Evolutionary conservation across 129 eudicot species (phyloP).

Genomic region (Lactuca saligna): DNA sequence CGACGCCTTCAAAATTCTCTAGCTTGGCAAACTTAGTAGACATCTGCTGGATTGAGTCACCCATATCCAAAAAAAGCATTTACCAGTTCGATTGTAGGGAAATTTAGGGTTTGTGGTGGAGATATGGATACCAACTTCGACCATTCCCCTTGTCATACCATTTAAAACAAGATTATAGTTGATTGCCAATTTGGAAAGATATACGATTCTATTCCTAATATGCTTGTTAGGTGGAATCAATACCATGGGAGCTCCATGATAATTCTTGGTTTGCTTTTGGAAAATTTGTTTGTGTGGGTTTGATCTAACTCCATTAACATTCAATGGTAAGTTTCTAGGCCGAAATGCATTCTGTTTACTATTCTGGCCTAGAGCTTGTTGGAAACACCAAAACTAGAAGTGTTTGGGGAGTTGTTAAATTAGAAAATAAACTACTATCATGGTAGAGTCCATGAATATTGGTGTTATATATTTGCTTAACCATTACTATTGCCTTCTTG

Average conservation of each 20-base stretch:
- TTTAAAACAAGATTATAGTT: slow-evolving; percentile 43
- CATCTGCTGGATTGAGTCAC: no score
- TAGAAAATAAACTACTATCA: slow-evolving; percentile 48
- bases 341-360: slow-evolving; percentile 47
- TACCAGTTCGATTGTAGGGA: no score
- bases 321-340: slow-evolving; percentile 54
- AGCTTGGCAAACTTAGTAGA: no score
- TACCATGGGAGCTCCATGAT: slow-evolving; percentile 14
- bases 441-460: slow-evolving; percentile 84
- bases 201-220: slow-evolving; percentile 58
- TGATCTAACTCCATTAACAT: slow-evolving; percentile 64
- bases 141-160: slow-evolving; percentile 51
- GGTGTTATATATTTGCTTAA: slow-evolving; percentile 67
- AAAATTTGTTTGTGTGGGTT: slow-evolving; percentile 48
- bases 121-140: no score
- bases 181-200: slow-evolving; percentile 38
- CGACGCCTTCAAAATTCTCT: no score
- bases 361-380: slow-evolving; percentile 41
- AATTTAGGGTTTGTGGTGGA: no score
- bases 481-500: slow-evolving; percentile 30
- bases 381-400: slow-evolving; percentile 42
- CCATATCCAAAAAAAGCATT: no score
- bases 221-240: slow-evolving; percentile 47
- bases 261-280: slow-evolving; percentile 61
- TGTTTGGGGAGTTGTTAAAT: slow-evolving; percentile 43